Evolutionary conservation across 805 yeast genomes (phyloP).

Genomic region (Teunomyces panamensis): DNA sequence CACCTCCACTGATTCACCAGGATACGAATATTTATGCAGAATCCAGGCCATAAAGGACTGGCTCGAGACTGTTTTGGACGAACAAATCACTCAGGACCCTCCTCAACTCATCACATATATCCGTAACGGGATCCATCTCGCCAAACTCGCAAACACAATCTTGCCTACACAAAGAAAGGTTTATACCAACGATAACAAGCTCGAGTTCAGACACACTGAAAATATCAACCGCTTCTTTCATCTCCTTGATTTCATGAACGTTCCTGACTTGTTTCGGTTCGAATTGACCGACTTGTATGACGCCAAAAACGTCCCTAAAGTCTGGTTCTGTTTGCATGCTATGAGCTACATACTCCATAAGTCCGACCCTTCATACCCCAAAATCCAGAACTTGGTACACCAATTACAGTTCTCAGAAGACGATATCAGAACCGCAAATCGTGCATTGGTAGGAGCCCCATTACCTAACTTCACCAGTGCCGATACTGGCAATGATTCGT

Average conservation of each 20-base stretch:
- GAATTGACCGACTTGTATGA: slow-evolving; percentile 93
- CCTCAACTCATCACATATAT: slow-evolving; percentile 61
- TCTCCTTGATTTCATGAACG: slow-evolving; percentile 62
- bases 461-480: slow-evolving; percentile 70
- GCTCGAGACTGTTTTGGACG: slow-evolving; percentile 64
- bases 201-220: slow-evolving; percentile 89
- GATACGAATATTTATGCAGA: slow-evolving; percentile 77
- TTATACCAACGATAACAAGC: slow-evolving; percentile 52
- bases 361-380: slow-evolving; percentile 52
- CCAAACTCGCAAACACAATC: slow-evolving; percentile 70
- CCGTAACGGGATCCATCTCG: slow-evolving; percentile 82
- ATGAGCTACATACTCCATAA: slow-evolving; percentile 68
- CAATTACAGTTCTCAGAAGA: slow-evolving; percentile 59
- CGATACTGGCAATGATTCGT: slow-evolving; percentile 21
- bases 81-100: slow-evolving; percentile 52
- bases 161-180: slow-evolving; percentile 59
- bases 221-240: slow-evolving; percentile 82
- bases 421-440: slow-evolving; percentile 67
- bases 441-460: slow-evolving; percentile 62
- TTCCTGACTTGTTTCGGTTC: slow-evolving; percentile 86
- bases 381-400: slow-evolving; percentile 61
- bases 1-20: slow-evolving; percentile 32
- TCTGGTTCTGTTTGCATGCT: slow-evolving; percentile 90
- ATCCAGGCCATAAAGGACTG: slow-evolving; percentile 79
- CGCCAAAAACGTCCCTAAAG: slow-evolving; percentile 87